These are phyloP conservation scores for Nidularia pulvinata DNA, from an alignment of 768 basidiomycete genomes.

Conservation along the genomic window DNA sequence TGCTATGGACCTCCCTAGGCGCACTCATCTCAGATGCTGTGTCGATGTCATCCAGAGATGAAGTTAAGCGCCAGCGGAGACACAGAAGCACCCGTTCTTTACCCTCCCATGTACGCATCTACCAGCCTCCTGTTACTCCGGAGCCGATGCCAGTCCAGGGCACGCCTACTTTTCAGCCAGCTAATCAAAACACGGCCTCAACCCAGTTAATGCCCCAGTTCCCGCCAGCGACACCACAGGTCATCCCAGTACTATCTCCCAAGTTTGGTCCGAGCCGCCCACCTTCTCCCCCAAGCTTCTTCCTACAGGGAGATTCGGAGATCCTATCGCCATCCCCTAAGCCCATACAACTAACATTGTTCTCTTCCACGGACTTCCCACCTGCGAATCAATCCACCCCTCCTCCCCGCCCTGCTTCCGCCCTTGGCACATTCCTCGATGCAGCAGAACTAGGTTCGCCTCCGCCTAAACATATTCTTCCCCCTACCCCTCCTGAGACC, in stretches of 20 bases:
- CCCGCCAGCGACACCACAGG: constrained; percentile 10
- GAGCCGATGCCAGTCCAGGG: constrained; percentile 6
- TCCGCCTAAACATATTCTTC: constrained; percentile 19
- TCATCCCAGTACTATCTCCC: constrained; percentile 10
- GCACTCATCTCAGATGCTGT: constrained; percentile 29
- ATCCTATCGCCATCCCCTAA: constrained; percentile 20
- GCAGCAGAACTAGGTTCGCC: constrained; percentile 19
- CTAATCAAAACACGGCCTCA: constrained; percentile 8
- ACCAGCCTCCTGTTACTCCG: constrained; percentile 14
- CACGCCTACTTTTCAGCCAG: constrained; percentile 7
- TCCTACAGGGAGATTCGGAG: constrained; percentile 28
- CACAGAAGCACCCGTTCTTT: constrained; percentile 21
- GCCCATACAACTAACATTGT: constrained; percentile 21
- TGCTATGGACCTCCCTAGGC: constrained; percentile 35
- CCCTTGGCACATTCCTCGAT: constrained; percentile 23
- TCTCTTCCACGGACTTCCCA: too few species aligned
- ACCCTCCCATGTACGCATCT: constrained; percentile 26
- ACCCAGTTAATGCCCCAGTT: background rate
- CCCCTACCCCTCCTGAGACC: constrained; percentile 36
- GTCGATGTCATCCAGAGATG: constrained; percentile 15
- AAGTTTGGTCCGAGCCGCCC: constrained; percentile 21
- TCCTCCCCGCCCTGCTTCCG: constrained; percentile 26
- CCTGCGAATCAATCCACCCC: constrained; percentile 12
- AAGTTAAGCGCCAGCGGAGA: constrained; percentile 22
- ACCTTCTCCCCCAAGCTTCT: constrained; percentile 36